Evolutionary conservation across 1,139 yeast genomes (phyloP), one percentile per base, ranked within the genome.

Genomic region (Kodamaea alishanica): DNA sequence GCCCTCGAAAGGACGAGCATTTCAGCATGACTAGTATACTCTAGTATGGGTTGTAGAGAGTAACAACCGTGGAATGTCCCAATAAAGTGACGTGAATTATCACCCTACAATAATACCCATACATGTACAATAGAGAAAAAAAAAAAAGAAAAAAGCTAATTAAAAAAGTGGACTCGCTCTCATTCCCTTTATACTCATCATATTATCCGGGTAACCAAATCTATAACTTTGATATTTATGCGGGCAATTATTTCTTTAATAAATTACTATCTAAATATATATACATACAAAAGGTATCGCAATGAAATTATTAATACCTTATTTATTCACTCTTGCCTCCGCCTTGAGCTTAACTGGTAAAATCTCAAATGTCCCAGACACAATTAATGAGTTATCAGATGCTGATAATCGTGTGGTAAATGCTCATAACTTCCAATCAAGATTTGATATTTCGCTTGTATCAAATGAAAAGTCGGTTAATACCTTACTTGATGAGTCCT

Each of bases 81-180:
- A 50, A 15, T 15, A 15, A 15, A 15, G 20, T 15, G 20, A 47
- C 35, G 35, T 32, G 55, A 63, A 58, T 56, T 58, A 67, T 51
- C 58, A 69, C 77, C 73, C 77, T 70, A 71, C 77, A 71, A 71
- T 71, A 71, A 71, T 71, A 71, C 75, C 60, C 70, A 69, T 69
- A 55, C 76, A 56, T 52, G 74, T 70, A 71, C 75, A 70, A 70
- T 68, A 61, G 51, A 51, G 70, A 56, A 45, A 37, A 51, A 53
- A 50, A 46, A 28, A 24, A 29, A 23, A 40, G 49, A 45, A 41
- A 34, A 15, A 15, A 15, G 4, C 20, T 15, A 15, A 28, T 32
- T 28, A 10, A 5, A 6, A 39, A 40, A 38, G 37, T 44, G 28
- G 26, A 6, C 32, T 31, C 24, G 22, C 12, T 22, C 25, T 34